Percentiles rank a stretch among this genome's conserved stretches.
Evolutionary conservation across 108 stramenopile species (phyloP).

Genomic region (Discostella stelligeroides): DNA sequence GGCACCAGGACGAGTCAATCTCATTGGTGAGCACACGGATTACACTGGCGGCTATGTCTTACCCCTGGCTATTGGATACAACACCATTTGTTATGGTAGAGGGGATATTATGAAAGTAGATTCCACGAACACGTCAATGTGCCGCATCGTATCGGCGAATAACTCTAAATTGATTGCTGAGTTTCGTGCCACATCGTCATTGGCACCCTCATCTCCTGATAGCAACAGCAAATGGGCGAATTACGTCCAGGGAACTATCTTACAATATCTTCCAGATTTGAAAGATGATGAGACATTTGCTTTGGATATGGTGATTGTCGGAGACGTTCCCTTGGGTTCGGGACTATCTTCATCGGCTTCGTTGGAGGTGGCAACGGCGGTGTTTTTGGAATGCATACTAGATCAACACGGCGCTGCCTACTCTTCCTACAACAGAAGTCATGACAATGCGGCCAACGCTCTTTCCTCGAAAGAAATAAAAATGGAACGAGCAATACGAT

Average conservation of each 20-base stretch:
- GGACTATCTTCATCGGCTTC: conserved; percentile 82
- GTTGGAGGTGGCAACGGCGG: conserved; percentile 80
- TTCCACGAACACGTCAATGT: conserved; percentile 11
- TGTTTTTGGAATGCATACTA: conserved; percentile 71
- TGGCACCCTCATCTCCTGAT: conserved; percentile 58
- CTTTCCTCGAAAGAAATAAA: conserved; percentile 32
- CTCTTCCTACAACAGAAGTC: conserved; percentile 28
- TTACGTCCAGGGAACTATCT: conserved; percentile 90
- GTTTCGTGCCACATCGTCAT: conserved; percentile 49
- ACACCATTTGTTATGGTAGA: conserved; percentile 71
- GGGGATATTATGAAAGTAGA: conserved; percentile 45
- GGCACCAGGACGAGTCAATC: conserved; percentile 87
- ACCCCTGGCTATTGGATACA: conserved; percentile 89
- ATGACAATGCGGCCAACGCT: conserved; percentile 2
- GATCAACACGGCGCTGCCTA: conserved; percentile 53
- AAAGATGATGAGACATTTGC: conserved; percentile 48
- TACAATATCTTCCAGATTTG: conserved; percentile 83
- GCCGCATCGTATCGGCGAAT: conserved; percentile 55
- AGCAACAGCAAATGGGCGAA: conserved; percentile 71
- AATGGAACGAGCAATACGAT: conserved; percentile 76
- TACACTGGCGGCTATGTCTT: conserved; percentile 96
- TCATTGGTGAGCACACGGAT: conserved; percentile 97
- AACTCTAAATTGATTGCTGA: conserved; percentile 41
- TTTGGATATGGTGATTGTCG: conserved; percentile 69
- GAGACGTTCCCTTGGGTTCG: conserved; percentile 90